Percentiles rank a stretch among this genome's conserved stretches.
Conservation (phyloP, 345 rosid genomes). For the Melaleuca alternifolia region DNA sequence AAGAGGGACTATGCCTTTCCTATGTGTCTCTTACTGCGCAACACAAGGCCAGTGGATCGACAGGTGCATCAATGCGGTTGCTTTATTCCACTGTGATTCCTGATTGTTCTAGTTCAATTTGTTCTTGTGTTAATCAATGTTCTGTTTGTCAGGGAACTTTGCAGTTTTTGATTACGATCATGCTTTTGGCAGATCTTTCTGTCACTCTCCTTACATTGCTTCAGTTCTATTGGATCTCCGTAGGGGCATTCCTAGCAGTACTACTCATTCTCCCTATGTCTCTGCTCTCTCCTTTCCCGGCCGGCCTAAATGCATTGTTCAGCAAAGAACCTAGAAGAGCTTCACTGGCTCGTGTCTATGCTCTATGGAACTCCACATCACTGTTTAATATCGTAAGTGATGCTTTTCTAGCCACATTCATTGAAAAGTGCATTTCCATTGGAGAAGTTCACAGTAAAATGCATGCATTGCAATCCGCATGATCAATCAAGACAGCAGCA, state of each 20-base stretch:
- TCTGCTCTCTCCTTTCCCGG: slow-evolving; percentile 85
- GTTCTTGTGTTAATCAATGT: neutral
- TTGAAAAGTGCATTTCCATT: neutral
- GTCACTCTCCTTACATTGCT: slow-evolving; percentile 77
- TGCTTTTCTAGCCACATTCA: neutral
- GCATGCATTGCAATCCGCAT: neutral
- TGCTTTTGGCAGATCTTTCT: slow-evolving; percentile 84
- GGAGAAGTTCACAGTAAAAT: neutral
- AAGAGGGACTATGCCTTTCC: slow-evolving; percentile 70
- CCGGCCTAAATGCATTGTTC: slow-evolving; percentile 90
- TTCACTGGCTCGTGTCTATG: slow-evolving; percentile 78
- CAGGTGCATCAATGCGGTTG: slow-evolving; percentile 38
- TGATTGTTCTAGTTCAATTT: neutral
- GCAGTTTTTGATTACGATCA: slow-evolving; percentile 63
- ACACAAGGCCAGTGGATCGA: slow-evolving; percentile 81
- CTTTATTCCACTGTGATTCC: neutral
- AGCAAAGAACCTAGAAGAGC: slow-evolving; percentile 93
- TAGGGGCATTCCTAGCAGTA: slow-evolving; percentile 75
- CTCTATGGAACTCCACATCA: slow-evolving; percentile 87
- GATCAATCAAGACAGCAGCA: neutral
- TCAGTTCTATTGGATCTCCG: slow-evolving; percentile 88
- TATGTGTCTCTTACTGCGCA: slow-evolving; percentile 65
- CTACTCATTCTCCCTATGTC: slow-evolving; percentile 89
- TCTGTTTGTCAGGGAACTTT: slow-evolving; percentile 61
- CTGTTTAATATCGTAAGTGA: slow-evolving; percentile 78